Base-by-base conservation (phyloP, 2,329 filamentous ascomycete species). In the Penicillium sp. region DNA sequence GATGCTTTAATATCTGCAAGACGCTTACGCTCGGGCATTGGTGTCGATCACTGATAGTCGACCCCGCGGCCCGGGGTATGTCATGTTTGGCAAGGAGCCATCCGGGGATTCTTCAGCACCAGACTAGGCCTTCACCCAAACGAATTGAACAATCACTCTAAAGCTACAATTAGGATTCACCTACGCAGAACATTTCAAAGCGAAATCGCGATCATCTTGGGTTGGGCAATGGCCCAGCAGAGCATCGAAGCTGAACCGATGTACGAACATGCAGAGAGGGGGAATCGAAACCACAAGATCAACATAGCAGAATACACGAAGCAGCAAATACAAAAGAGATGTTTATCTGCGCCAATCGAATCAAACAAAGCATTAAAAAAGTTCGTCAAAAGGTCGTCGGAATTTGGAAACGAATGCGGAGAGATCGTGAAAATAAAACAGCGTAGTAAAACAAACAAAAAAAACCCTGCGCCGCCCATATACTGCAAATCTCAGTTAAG, bases 251-350 rank as follows among this genome's bases (percentile, higher is more conserved):
- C 50, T 58, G 43, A 54, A 60, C 39, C 57, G 59, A 66, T 66
- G 56, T 65, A 67, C 62, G 60, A 60, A 63, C 57, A 63, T 62
- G 61, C 66, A 66, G 55, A 65, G 52, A 62, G 50, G 67, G 69
- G 68, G 67, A 71, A 70, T 71, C 67, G 59, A 67, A 69, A 65
- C 57, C 61, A 42, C 39, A 57, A 29, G 31, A 49, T 46, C 39
- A 50, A 61, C 50, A 55, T 53, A 54, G 35, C 53, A 53, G 37
- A 62, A 62, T 53, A 61, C 53, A 57, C 61, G 47, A 64, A 59
- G 53, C 59, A 61, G 48, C 53, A 53, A 46, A 37, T 50, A 54
- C 53, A 57, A 63, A 48, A 16, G 19, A 47, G 14, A 55, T 55
- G 60, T 59, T 60, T 62, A 65, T 60, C 59, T 56, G 50, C 43